Percentiles rank a stretch among this genome's conserved stretches.
These are phyloP conservation scores for Colletotrichum somersetense DNA, from an alignment of 2,329 filamentous ascomycete species.

Conservation along the genomic window DNA sequence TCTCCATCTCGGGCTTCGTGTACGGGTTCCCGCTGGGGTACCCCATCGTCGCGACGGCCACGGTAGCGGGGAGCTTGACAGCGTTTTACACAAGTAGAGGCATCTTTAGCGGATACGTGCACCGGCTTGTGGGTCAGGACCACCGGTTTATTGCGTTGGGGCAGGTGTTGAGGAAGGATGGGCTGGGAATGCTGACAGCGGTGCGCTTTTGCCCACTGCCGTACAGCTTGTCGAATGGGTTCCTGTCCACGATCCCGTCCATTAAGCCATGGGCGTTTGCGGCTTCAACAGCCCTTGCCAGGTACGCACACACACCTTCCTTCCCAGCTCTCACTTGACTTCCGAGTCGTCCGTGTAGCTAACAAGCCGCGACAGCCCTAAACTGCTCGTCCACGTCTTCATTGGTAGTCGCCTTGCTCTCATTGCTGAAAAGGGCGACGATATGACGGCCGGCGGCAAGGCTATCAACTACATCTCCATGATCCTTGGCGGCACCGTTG, in stretches of 20 bases:
- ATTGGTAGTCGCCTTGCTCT: constrained; percentile 86
- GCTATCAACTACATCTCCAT: constrained; percentile 88
- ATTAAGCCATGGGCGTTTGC: constrained; percentile 83
- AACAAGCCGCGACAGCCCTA: constrained; percentile 69
- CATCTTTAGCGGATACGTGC: constrained; percentile 82
- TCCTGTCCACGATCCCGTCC: constrained; percentile 92
- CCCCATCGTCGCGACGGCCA: constrained; percentile 85
- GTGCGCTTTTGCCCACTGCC: constrained; percentile 93
- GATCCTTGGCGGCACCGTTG: constrained; percentile 76
- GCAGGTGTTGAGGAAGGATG: constrained; percentile 90
- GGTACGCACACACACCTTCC: constrained; percentile 51
- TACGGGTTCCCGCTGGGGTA: constrained; percentile 75
- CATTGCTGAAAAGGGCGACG: constrained; percentile 84
- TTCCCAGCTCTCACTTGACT: not conserved
- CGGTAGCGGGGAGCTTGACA: constrained; percentile 80
- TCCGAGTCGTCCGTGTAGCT: not conserved
- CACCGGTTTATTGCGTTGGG: constrained; percentile 89
- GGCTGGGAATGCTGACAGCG: constrained; percentile 88
- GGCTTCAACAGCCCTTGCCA: constrained; percentile 83
- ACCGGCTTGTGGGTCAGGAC: constrained; percentile 84
- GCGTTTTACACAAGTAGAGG: constrained; percentile 87
- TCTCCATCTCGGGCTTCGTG: constrained; percentile 66
- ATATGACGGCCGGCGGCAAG: constrained; percentile 85
- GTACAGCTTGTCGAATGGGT: constrained; percentile 93
- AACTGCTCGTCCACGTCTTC: constrained; percentile 92